These are phyloP conservation scores for Fusarium sp. DNA, from an alignment of 2,329 filamentous ascomycete genomes.

Conservation along the genomic window DNA sequence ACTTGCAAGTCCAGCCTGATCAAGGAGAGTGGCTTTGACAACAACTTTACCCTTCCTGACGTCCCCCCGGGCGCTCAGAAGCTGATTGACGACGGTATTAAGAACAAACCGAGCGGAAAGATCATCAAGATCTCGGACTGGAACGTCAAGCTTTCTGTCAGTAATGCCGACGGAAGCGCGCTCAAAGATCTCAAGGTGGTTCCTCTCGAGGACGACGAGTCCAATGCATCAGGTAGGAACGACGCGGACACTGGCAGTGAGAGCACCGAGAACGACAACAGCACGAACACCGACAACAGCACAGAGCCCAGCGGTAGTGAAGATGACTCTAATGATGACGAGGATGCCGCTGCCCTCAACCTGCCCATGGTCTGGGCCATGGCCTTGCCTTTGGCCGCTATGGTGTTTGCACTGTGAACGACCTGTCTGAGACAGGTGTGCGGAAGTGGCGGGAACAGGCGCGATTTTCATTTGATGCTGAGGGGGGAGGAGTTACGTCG, in stretches of 20 bases:
- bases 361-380: conserved; percentile 50
- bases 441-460: not conserved
- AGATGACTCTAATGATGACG: conserved; percentile 43
- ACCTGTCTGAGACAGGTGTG: conserved; percentile 2
- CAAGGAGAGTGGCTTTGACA: conserved; percentile 73
- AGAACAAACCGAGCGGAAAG: conserved; percentile 70
- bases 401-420: conserved; percentile 49
- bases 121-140: conserved; percentile 75
- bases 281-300: conserved; percentile 31
- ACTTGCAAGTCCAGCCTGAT: conserved; percentile 76
- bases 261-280: conserved; percentile 38
- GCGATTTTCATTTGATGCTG: conserved; percentile 29
- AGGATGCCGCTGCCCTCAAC: conserved; percentile 46
- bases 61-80: conserved; percentile 74
- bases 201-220: conserved; percentile 56
- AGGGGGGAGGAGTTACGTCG: conserved; percentile 15
- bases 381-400: conserved; percentile 49
- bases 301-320: conserved; percentile 29
- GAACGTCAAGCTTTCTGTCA: conserved; percentile 61
- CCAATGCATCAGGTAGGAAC: conserved; percentile 61
- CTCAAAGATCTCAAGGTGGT: conserved; percentile 61
- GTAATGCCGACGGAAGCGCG: conserved; percentile 54
- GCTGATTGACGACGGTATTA: conserved; percentile 81
- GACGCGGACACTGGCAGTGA: conserved; percentile 50
- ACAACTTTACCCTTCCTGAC: conserved; percentile 80